A percentile compares a stretch with the other conserved stretches of the same genome.
These are phyloP conservation scores for Podaxis rugospora DNA, from an alignment of 768 basidiomycete species.

Conservation along the genomic window DNA sequence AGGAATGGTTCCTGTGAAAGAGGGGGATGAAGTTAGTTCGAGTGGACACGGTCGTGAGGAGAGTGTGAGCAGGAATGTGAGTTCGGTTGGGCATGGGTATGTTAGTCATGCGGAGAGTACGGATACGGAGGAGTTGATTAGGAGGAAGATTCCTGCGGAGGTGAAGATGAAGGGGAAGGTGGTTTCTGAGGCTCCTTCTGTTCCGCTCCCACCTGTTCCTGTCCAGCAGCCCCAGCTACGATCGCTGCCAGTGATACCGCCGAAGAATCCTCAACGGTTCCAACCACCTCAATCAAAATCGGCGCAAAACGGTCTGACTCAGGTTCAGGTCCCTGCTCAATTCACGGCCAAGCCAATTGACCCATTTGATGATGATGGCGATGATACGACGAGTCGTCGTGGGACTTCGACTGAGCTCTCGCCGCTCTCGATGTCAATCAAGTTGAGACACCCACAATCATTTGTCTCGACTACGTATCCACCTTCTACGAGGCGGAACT, in stretches of 20 bases:
- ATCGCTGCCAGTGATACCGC: neutral
- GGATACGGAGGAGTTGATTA: conserved; percentile 16
- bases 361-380: conserved; percentile 3
- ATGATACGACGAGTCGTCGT: neutral
- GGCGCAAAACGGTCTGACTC: neutral
- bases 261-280: neutral
- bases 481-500: neutral
- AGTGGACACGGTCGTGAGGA: neutral
- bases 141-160: conserved; percentile 10
- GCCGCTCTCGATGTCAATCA: conserved; percentile 7
- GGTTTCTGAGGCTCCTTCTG: neutral
- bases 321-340: neutral
- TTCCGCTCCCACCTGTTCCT: neutral
- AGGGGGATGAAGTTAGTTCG: neutral
- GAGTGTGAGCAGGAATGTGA: conserved; percentile 5
- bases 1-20: neutral
- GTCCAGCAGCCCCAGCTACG: neutral
- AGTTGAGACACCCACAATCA: conserved; percentile 6
- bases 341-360: neutral
- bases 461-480: conserved; percentile 1
- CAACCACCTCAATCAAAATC: neutral
- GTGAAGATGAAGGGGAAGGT: conserved; percentile 12
- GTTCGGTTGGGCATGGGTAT: conserved; percentile 12
- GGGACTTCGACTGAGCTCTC: neutral
- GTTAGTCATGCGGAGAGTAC: conserved; percentile 14